phyloP scores from a whole-genome alignment of 2,329 filamentous ascomycete species.

The Setomelanomma holmii region DNA sequence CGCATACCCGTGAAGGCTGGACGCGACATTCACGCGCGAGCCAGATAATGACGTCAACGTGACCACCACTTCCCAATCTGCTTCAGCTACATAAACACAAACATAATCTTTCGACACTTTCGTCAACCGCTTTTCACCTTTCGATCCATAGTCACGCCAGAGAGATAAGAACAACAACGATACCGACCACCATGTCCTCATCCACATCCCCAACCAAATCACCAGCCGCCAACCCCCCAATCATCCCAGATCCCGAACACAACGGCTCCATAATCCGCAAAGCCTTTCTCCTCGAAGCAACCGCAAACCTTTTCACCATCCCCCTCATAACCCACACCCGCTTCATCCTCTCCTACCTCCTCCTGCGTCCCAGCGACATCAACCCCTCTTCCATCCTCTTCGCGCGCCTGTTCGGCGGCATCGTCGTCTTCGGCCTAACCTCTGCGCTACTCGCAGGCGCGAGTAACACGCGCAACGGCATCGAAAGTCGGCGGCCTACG shows the following conservation, averaged over 20 bases:
- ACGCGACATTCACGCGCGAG: background rate
- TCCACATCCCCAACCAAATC: conserved; percentile 18
- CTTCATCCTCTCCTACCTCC: conserved; percentile 26
- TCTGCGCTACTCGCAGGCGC: conserved; percentile 29
- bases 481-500: conserved; percentile 30
- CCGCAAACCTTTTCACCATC: conserved; percentile 36
- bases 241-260: conserved; percentile 18
- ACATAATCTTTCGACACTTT: no score
- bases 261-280: conserved; percentile 31
- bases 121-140: no score
- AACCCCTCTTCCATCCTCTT: conserved; percentile 33
- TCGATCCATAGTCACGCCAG: no score
- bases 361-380: conserved; percentile 26
- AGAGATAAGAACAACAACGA: no score
- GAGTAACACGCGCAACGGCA: conserved; percentile 32
- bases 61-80: background rate
- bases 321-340: conserved; percentile 33
- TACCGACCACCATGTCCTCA: background rate
- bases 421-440: conserved; percentile 32
- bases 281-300: conserved; percentile 35
- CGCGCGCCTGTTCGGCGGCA: conserved; percentile 30
- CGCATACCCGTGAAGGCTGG: no score
- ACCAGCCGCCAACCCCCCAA: conserved; percentile 25
- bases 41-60: conserved; percentile 2
- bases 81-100: background rate